Percentiles rank a stretch among this genome's conserved stretches.
These are phyloP conservation scores for Suillus sp. DNA, from an alignment of 768 basidiomycete species.

Conservation along the genomic window DNA sequence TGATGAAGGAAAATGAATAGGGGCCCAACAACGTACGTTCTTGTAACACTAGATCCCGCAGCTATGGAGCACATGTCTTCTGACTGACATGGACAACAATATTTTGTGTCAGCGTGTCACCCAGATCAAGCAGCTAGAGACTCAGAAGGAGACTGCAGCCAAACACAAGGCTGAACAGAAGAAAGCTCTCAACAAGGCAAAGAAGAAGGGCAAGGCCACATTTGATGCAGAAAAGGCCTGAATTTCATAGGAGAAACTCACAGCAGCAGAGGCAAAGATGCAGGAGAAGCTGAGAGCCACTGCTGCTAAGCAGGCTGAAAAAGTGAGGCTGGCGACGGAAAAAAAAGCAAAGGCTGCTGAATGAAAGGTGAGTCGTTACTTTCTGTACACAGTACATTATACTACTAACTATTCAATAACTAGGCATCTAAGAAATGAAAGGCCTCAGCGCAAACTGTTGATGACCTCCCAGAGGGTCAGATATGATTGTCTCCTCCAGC, in stretches of 20 bases:
- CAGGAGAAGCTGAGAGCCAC: neutral
- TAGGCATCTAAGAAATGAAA: neutral
- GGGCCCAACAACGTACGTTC: too few relatives aligned
- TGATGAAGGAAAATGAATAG: too few relatives aligned
- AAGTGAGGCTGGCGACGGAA: neutral
- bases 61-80: slow-evolving; percentile 25
- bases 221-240: neutral
- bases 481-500: too few relatives aligned
- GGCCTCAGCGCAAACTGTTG: too few relatives aligned
- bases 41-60: too few relatives aligned
- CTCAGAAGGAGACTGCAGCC: neutral
- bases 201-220: neutral
- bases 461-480: too few relatives aligned
- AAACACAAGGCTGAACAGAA: neutral
- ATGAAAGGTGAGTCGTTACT: neutral
- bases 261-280: neutral
- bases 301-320: neutral
- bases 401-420: too few relatives aligned
- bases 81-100: neutral
- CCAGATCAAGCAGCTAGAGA: too few relatives aligned
- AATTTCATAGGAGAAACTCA: neutral
- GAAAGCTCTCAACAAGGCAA: neutral
- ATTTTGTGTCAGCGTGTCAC: too few relatives aligned
- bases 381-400: too few relatives aligned
- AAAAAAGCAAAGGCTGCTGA: slow-evolving; percentile 1